These are phyloP conservation scores for Backusella macrospora DNA, from an alignment of 192 early-diverging fungal species.

Conservation along the genomic window DNA sequence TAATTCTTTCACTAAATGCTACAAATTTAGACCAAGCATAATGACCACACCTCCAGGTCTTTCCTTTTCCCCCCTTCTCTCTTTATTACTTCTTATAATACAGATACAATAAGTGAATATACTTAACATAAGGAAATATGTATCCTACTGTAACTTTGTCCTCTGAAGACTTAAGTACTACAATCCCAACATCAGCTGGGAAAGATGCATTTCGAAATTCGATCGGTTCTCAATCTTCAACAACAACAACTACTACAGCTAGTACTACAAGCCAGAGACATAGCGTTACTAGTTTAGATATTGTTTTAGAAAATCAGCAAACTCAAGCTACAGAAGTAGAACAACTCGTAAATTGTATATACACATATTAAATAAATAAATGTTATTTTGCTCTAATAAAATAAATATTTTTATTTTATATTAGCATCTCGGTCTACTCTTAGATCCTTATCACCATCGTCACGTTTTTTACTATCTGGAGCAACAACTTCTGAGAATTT, in stretches of 20 bases:
- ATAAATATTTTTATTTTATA: neutral
- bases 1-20: slow-evolving; percentile 3
- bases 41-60: neutral
- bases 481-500: slow-evolving; percentile 19
- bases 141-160: neutral
- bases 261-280: slow-evolving; percentile 5
- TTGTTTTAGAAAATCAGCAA: neutral
- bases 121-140: neutral
- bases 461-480: slow-evolving; percentile 19
- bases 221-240: slow-evolving; percentile 8
- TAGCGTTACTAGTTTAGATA: slow-evolving; percentile 5
- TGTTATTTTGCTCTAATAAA: neutral
- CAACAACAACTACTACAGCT: neutral
- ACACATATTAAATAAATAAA: neutral
- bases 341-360: slow-evolving; percentile 2
- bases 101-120: neutral
- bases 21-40: slow-evolving; percentile 11
- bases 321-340: neutral
- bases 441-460: slow-evolving; percentile 22
- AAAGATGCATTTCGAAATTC: slow-evolving; percentile 17
- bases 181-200: neutral
- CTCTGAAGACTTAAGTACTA: slow-evolving; percentile 1
- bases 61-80: neutral
- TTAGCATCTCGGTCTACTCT: slow-evolving; percentile 19
- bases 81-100: neutral